Base-by-base conservation (phyloP, 768 basidiomycete species). In the Russula virescens region DNA sequence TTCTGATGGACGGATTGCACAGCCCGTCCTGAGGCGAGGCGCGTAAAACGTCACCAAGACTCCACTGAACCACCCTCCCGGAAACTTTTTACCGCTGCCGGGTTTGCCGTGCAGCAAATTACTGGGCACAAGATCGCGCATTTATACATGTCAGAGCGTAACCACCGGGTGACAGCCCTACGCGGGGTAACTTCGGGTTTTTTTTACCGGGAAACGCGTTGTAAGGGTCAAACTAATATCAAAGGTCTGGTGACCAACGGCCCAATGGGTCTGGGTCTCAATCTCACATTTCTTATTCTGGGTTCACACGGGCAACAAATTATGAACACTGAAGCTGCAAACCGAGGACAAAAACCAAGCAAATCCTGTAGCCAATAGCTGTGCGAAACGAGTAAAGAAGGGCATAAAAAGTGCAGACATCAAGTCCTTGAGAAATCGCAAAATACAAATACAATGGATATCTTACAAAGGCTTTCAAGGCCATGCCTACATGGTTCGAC, bases 381-480 rank as follows among this genome's bases (percentile, higher is more conserved):
- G 54, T 21, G 51, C n/a, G n/a, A n/a, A 16, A 50, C 16, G 46
- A 45, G 23, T 2, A 46, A 57, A 23, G 38, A 54, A 31, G 13
- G 38, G 21, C 55, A 53, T 42, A 42, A 38, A 21, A 35, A 14
- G 55, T 46, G 25, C 16, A 51, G 63, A 64, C 58, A 34, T 42
- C 18, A 21, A 25, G 42, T 38, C 47, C 53, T 49, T 60, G 53
- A 64, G 53, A 54, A 51, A 35, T 23, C 28, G 61, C 21, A 28
- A 34, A 43, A 64, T 53, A 63, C 62, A 64, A 55, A 26, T 59
- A 56, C 64, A 62, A 55, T 16, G 43, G 60, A 52, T 63, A 65
- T 62, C 60, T 64, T 66, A 66, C 64, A 66, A 55, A 56, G 54
- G n/a, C n/a, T 57, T 54, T 64, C 58, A 23, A 58, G 52, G 47